phyloP scores from a whole-genome alignment of 1,139 yeast genomes.

The Candida pseudocylindracea region DNA sequence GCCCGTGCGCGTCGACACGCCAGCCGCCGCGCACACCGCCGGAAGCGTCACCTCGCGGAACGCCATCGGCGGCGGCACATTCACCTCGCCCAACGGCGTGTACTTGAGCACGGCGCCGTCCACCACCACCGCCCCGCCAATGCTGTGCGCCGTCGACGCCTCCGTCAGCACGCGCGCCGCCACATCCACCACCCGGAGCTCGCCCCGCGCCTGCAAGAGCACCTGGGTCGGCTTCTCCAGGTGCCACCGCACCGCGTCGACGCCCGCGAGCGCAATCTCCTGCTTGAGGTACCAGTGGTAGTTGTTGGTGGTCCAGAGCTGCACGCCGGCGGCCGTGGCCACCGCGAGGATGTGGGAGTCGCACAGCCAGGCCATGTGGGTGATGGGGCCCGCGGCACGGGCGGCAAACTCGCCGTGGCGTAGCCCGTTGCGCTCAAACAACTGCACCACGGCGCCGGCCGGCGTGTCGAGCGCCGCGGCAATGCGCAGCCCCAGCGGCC shows the following conservation, averaged over 20 bases:
- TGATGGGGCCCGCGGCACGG: conserved; percentile 26
- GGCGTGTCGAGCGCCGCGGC: conserved; percentile 53
- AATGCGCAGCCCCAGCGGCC: conserved; percentile 75
- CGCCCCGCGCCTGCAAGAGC: conserved; percentile 28
- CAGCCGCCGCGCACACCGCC: conserved; percentile 25
- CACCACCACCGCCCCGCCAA: conserved; percentile 59
- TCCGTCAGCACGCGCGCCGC: conserved; percentile 46
- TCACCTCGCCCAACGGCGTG: conserved; percentile 71
- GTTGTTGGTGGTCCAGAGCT: conserved; percentile 80
- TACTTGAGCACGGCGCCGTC: conserved; percentile 59
- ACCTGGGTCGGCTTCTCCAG: conserved; percentile 71
- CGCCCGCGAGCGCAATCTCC: conserved; percentile 22
- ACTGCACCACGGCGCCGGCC: conserved; percentile 26
- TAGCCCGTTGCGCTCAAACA: conserved; percentile 85
- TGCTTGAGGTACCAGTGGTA: conserved; percentile 93
- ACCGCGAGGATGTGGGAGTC: conserved; percentile 65
- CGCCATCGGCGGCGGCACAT: conserved; percentile 88
- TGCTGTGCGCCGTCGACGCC: conserved; percentile 47
- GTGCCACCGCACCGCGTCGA: conserved; percentile 48
- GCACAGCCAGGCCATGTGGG: conserved; percentile 52
- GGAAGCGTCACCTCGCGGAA: conserved; percentile 36
- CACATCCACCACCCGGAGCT: conserved; percentile 46
- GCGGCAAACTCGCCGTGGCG: conserved; percentile 74
- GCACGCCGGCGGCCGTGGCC: conserved; percentile 35
- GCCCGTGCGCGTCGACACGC: conserved; percentile 28